A percentile compares a stretch with the other conserved stretches of the same genome.
Conservation (phyloP, 1,284 basidiomycete species). For the Austroboletus novae-zelandiae region DNA sequence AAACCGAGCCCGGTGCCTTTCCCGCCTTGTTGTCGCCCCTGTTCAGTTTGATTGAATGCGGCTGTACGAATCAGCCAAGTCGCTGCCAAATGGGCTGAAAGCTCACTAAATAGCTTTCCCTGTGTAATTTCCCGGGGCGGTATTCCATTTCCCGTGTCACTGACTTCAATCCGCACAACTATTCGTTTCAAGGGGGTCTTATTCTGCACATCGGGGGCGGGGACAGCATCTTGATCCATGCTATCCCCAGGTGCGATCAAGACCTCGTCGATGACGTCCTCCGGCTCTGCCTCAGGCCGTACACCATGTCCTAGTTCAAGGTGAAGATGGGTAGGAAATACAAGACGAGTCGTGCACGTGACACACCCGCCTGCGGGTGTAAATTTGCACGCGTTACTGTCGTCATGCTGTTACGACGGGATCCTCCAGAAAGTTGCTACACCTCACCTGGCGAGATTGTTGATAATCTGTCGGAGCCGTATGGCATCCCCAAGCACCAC, state of each 20-base stretch:
- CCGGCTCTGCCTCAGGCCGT: constrained; percentile 5
- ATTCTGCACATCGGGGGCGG: not conserved
- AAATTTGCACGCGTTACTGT: constrained; percentile 77
- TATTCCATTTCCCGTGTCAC: constrained; percentile 81
- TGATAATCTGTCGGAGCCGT: constrained; percentile 76
- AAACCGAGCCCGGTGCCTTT: constrained; percentile 89
- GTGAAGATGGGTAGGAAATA: constrained; percentile 34
- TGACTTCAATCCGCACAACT: constrained; percentile 78
- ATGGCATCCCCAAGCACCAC: constrained; percentile 79
- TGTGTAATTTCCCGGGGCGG: constrained; percentile 68
- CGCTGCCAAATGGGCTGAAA: constrained; percentile 9
- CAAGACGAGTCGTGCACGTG: constrained; percentile 56
- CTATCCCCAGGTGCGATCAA: constrained; percentile 12
- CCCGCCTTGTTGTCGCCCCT: constrained; percentile 80
- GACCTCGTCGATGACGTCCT: constrained; percentile 19
- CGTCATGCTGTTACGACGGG: constrained; percentile 1
- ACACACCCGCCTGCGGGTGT: constrained; percentile 72
- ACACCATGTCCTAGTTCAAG: constrained; percentile 12
- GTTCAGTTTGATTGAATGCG: constrained; percentile 77
- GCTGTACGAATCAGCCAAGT: constrained; percentile 36
- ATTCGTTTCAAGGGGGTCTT: constrained; percentile 51
- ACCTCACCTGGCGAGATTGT: constrained; percentile 66
- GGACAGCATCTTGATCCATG: not conserved
- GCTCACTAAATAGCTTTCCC: constrained; percentile 72
- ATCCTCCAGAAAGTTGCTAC: not conserved